Percentiles rank a stretch among this genome's conserved stretches.
Conservation (phyloP, 768 basidiomycete genomes). For the Russula compacta region DNA sequence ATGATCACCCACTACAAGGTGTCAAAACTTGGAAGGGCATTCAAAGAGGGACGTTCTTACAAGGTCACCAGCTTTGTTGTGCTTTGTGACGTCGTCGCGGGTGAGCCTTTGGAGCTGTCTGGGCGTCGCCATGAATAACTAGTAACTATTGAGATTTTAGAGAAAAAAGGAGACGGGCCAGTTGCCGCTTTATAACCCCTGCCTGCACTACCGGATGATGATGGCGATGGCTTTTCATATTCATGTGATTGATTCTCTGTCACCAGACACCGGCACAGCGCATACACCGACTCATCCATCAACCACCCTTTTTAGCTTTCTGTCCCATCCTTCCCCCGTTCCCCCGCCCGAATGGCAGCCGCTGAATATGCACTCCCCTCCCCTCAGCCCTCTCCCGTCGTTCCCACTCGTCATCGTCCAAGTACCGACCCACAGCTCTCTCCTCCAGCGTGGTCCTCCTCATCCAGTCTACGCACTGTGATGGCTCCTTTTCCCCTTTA, state of each 20-base stretch:
- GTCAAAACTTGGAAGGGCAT: neutral
- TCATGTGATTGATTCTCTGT: conserved; percentile 4
- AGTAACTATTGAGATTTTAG: neutral
- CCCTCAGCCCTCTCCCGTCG: conserved; percentile 28
- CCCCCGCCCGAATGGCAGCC: neutral
- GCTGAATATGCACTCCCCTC: conserved; percentile 19
- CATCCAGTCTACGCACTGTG: neutral
- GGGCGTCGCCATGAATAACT: conserved; percentile 20
- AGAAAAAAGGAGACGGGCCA: neutral
- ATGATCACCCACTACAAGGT: conserved; percentile 64
- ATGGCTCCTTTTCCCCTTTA: conserved; percentile 22
- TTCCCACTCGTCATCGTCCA: conserved; percentile 70
- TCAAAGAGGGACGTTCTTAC: conserved; percentile 30
- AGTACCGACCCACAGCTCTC: conserved; percentile 47
- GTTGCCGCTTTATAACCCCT: neutral
- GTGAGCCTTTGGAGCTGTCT: conserved; percentile 39
- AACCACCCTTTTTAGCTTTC: neutral
- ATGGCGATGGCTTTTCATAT: neutral
- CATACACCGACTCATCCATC: neutral
- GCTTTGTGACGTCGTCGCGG: conserved; percentile 70
- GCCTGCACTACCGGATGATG: too few species aligned
- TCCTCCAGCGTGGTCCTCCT: conserved; percentile 30
- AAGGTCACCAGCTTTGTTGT: conserved; percentile 71
- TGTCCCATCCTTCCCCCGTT: neutral
- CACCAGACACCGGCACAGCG: too few species aligned